Percentiles rank a stretch among this genome's conserved stretches.
Conservation (phyloP, 2,329 filamentous ascomycete genomes). For the Aspergillus sojae region DNA sequence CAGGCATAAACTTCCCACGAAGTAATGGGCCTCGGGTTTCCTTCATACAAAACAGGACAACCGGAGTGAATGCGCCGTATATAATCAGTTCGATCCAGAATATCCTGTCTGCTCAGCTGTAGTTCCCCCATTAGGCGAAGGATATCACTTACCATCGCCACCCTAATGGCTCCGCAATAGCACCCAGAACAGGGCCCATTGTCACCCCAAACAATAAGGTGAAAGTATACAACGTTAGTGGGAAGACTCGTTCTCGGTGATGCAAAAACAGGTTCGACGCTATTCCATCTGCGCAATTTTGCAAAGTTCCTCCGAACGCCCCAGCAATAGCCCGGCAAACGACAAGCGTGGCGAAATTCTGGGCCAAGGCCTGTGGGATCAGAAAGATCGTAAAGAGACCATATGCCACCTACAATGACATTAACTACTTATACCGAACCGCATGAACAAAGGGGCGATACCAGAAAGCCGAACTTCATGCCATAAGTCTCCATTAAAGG, state of each 20-base stretch:
- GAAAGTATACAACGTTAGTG: conserved; percentile 45
- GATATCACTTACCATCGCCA: conserved; percentile 19
- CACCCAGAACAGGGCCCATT: conserved; percentile 50
- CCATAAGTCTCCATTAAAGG: conserved; percentile 26
- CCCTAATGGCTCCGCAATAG: conserved; percentile 35
- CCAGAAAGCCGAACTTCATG: conserved; percentile 17
- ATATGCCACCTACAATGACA: conserved; percentile 30
- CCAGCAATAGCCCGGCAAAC: conserved; percentile 50
- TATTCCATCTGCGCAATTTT: conserved; percentile 13
- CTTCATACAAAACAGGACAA: conserved; percentile 43
- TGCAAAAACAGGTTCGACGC: conserved; percentile 12
- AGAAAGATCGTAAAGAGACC: conserved; percentile 48
- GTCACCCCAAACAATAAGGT: conserved; percentile 45
- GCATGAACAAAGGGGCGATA: not conserved
- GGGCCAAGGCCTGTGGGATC: conserved; percentile 47
- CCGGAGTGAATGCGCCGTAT: conserved; percentile 37
- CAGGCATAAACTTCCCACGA: not conserved
- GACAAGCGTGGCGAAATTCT: conserved; percentile 50
- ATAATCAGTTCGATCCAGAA: conserved; percentile 43
- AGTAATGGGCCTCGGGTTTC: conserved; percentile 45
- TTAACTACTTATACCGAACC: not conserved
- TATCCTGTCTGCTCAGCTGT: conserved; percentile 7
- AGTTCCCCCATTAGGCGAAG: too few species aligned
- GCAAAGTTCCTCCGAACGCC: conserved; percentile 16
- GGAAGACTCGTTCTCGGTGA: conserved; percentile 10